phyloP scores from a whole-genome alignment of 2,329 filamentous ascomycete genomes.

The Lachnellula suecica region DNA sequence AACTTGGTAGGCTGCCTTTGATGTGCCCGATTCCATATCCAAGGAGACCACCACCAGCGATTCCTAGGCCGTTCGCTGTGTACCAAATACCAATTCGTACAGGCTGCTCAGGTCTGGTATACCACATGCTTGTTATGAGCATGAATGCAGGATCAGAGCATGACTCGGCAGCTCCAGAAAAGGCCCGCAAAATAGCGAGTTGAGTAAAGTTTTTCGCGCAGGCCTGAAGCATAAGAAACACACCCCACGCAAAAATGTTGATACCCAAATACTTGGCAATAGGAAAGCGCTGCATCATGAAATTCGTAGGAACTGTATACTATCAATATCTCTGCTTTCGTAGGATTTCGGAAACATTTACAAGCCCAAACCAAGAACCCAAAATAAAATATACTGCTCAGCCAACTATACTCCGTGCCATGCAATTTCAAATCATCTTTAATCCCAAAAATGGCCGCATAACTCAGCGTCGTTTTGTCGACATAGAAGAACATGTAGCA shows the following conservation, averaged over 20 bases:
- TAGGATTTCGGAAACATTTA: no score
- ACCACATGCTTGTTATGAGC: constrained; percentile 65
- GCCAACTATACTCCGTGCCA: constrained; percentile 51
- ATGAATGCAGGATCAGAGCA: constrained; percentile 52
- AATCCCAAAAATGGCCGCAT: constrained; percentile 58
- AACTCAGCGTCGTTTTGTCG: constrained; percentile 47
- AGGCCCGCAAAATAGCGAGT: background rate
- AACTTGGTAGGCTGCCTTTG: constrained; percentile 51
- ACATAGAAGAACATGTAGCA: constrained; percentile 48
- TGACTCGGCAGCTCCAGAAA: background rate
- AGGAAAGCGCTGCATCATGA: constrained; percentile 49
- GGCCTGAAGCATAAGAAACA: constrained; percentile 11
- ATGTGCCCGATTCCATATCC: constrained; percentile 63
- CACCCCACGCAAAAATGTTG: constrained; percentile 50
- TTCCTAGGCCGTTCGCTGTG: constrained; percentile 58
- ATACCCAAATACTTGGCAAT: constrained; percentile 53
- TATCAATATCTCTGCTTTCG: no score
- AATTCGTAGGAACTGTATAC: constrained; percentile 48
- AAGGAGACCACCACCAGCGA: constrained; percentile 55
- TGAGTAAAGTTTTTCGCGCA: background rate
- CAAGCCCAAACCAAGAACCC: constrained; percentile 50
- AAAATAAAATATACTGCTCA: constrained; percentile 54
- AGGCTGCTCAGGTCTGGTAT: constrained; percentile 62
- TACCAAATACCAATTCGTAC: constrained; percentile 57
- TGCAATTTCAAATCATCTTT: constrained; percentile 50